phyloP scores from a whole-genome alignment of 192 early-diverging fungal species.

The Podila verticillata region DNA sequence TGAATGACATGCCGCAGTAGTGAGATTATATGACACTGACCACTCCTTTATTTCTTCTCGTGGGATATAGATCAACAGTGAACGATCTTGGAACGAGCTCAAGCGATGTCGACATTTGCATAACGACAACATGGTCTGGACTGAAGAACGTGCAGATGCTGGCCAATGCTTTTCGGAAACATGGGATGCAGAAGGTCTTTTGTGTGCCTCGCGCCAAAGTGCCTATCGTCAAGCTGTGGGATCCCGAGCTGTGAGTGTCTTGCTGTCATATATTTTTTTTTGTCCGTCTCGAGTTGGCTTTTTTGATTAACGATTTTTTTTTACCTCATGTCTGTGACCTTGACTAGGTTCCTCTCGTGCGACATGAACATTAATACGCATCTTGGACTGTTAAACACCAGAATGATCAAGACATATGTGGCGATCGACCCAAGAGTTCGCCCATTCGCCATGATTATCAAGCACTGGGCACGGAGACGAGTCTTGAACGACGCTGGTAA shows the following conservation, averaged over 20 bases:
- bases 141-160: conserved; percentile 78
- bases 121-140: conserved; percentile 85
- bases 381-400: conserved; percentile 88
- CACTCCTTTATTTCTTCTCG: neutral
- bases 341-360: conserved; percentile 73
- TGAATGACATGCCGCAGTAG: too few species aligned
- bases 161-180: conserved; percentile 75
- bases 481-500: conserved; percentile 90
- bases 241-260: conserved; percentile 81
- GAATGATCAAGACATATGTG: conserved; percentile 91
- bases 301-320: neutral
- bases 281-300: neutral
- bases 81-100: conserved; percentile 86
- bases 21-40: neutral
- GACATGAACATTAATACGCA: conserved; percentile 97
- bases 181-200: conserved; percentile 83
- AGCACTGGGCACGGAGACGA: conserved; percentile 90
- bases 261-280: conserved; percentile 9
- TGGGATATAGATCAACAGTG: conserved; percentile 74
- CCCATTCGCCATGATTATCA: conserved; percentile 90
- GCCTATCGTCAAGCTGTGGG: conserved; percentile 92
- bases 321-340: neutral
- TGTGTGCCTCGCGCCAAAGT: conserved; percentile 90
- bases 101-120: conserved; percentile 93
- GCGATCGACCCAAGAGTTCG: conserved; percentile 87